These are phyloP conservation scores for Anacardium occidentale DNA, from an alignment of 345 rosid species.

Conservation along the genomic window DNA sequence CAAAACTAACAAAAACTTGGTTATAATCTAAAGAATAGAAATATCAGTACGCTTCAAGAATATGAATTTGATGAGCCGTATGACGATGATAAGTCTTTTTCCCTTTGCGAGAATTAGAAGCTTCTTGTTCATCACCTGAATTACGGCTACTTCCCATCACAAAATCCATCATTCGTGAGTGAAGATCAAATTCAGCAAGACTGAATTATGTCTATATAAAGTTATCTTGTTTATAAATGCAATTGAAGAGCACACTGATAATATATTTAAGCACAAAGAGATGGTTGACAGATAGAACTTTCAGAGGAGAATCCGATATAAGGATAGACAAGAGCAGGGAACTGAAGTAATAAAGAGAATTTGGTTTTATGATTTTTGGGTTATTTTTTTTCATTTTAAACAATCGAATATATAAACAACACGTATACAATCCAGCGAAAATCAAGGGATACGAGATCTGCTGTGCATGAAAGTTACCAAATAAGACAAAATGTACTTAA, in stretches of 20 bases:
- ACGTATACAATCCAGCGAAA: background rate
- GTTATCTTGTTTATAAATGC: background rate
- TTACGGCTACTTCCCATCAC: slow-evolving; percentile 25
- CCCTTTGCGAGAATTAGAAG: slow-evolving; percentile 16
- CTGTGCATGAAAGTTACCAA: background rate
- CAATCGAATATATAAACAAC: background rate
- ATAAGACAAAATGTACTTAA: background rate
- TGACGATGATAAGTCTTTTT: slow-evolving; percentile 55
- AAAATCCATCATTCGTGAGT: slow-evolving; percentile 19
- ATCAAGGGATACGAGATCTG: background rate
- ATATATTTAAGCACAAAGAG: no score
- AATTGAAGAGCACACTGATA: background rate
- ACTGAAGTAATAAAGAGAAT: no score
- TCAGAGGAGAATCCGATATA: no score
- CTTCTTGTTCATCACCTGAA: slow-evolving; percentile 40
- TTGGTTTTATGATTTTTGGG: background rate
- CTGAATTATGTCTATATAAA: background rate
- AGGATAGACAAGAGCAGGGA: no score
- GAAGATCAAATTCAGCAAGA: background rate
- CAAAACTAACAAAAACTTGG: background rate
- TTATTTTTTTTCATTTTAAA: background rate
- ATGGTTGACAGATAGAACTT: no score
- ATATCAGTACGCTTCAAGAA: slow-evolving; percentile 51
- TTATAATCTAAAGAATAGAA: background rate
- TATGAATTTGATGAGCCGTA: slow-evolving; percentile 41